Conservation (phyloP, 352 stramenopile genomes). For the Phytophthora fragariae region DNA sequence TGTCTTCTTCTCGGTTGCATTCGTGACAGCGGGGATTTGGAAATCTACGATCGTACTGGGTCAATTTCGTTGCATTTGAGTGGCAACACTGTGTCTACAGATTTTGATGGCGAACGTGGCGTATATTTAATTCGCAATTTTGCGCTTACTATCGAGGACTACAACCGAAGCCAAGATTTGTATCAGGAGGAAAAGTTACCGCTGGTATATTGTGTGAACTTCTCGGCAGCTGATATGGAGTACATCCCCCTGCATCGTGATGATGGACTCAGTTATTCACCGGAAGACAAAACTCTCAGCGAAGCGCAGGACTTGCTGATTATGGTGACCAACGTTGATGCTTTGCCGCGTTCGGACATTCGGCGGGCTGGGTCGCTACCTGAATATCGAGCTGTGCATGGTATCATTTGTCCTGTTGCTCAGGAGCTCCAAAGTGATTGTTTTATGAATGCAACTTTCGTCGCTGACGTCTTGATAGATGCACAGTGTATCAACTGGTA, state of each 20-base stretch:
- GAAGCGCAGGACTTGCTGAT: slow-evolving; percentile 7
- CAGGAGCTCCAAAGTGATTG: slow-evolving; percentile 7
- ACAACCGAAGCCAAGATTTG: slow-evolving; percentile 12
- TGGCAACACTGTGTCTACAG: background rate
- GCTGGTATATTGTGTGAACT: slow-evolving; percentile 35
- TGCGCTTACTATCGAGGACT: slow-evolving; percentile 43
- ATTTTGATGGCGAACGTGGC: slow-evolving; percentile 14
- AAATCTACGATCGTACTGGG: slow-evolving; percentile 54
- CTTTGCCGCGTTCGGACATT: slow-evolving; percentile 26
- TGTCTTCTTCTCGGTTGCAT: slow-evolving; percentile 49
- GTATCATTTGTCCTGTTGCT: slow-evolving; percentile 36
- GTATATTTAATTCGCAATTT: slow-evolving; percentile 47
- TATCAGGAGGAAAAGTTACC: slow-evolving; percentile 22
- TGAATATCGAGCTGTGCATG: slow-evolving; percentile 51
- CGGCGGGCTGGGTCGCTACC: slow-evolving; percentile 13
- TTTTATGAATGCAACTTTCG: slow-evolving; percentile 25
- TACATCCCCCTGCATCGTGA: slow-evolving; percentile 33
- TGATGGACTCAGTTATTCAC: slow-evolving; percentile 6
- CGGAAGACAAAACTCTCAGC: background rate
- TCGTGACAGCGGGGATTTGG: slow-evolving; percentile 42
- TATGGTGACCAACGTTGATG: slow-evolving; percentile 46
- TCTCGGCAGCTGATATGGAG: slow-evolving; percentile 30
- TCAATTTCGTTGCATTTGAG: slow-evolving; percentile 40
- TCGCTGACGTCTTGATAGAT: slow-evolving; percentile 44
- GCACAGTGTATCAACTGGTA: slow-evolving; percentile 39